Evolutionary conservation across 2,329 filamentous ascomycete species (phyloP).

Genomic region (Calonectria honghensis): DNA sequence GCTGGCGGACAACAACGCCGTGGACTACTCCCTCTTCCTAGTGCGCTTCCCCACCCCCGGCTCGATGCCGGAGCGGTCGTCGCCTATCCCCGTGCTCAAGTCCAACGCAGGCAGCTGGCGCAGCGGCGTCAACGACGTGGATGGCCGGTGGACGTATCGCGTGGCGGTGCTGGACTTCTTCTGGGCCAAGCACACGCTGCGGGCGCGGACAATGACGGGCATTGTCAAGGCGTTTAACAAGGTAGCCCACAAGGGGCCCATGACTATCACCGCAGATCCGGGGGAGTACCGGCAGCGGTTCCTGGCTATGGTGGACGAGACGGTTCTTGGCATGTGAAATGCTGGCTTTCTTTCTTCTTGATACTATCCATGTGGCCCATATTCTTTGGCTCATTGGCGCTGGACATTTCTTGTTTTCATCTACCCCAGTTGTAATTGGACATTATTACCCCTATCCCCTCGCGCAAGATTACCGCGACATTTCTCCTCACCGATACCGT

Average conservation of each 20-base stretch:
- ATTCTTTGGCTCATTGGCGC: neutral
- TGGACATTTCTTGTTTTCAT: neutral
- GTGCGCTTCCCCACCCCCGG: conserved; percentile 67
- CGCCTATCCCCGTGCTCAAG: conserved; percentile 63
- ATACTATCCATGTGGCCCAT: neutral
- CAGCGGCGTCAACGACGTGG: conserved; percentile 75
- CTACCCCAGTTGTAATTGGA: too few species aligned
- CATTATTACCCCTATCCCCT: conserved; percentile 1
- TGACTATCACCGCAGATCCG: conserved; percentile 84
- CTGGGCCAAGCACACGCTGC: conserved; percentile 83
- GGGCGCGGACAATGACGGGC: conserved; percentile 79
- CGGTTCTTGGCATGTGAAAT: conserved; percentile 60
- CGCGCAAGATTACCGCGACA: neutral
- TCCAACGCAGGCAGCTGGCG: conserved; percentile 70
- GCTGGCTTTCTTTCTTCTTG: neutral
- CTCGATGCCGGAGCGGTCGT: conserved; percentile 25
- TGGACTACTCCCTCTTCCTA: conserved; percentile 86
- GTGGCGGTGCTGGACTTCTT: conserved; percentile 84
- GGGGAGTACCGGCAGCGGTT: conserved; percentile 78
- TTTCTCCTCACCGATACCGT: neutral
- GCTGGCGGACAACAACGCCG: conserved; percentile 77
- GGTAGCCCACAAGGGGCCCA: conserved; percentile 78
- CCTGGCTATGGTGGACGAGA: conserved; percentile 68
- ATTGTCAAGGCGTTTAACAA: conserved; percentile 79
- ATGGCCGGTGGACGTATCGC: conserved; percentile 80